These are phyloP conservation scores for Calonectria hawksworthii DNA, from an alignment of 2,329 filamentous ascomycete species.

Conservation along the genomic window DNA sequence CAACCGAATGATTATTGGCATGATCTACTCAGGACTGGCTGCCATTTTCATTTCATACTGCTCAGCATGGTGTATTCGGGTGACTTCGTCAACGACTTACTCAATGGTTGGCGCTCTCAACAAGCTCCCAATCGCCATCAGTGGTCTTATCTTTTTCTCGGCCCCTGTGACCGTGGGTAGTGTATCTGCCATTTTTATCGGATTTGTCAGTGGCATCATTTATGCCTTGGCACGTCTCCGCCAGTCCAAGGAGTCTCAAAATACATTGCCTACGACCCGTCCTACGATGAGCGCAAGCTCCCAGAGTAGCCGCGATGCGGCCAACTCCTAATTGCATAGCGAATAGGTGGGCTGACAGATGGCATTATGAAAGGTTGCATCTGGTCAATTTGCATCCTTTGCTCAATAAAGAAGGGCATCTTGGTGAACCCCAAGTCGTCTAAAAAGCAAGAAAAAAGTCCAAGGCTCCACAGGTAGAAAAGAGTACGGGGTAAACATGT, in stretches of 20 bases:
- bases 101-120: constrained; percentile 98
- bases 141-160: constrained; percentile 94
- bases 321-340: constrained; percentile 64
- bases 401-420: background rate
- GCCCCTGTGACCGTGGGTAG: constrained; percentile 93
- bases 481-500: background rate
- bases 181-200: constrained; percentile 90
- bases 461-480: background rate
- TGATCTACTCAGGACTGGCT: constrained; percentile 93
- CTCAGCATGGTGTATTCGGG: constrained; percentile 97
- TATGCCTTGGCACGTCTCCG: constrained; percentile 79
- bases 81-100: constrained; percentile 97
- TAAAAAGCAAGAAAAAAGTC: background rate
- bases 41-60: constrained; percentile 99
- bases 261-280: constrained; percentile 74
- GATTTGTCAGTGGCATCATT: constrained; percentile 92
- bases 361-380: background rate
- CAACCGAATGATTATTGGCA: constrained; percentile 85
- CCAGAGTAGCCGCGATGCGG: constrained; percentile 88
- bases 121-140: constrained; percentile 95
- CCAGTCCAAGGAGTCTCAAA: constrained; percentile 77
- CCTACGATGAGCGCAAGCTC: constrained; percentile 89
- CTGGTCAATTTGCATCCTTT: background rate
- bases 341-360: background rate
- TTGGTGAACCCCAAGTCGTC: background rate